phyloP scores from a whole-genome alignment of 345 rosid species.

The Eutrema yunnanense region DNA sequence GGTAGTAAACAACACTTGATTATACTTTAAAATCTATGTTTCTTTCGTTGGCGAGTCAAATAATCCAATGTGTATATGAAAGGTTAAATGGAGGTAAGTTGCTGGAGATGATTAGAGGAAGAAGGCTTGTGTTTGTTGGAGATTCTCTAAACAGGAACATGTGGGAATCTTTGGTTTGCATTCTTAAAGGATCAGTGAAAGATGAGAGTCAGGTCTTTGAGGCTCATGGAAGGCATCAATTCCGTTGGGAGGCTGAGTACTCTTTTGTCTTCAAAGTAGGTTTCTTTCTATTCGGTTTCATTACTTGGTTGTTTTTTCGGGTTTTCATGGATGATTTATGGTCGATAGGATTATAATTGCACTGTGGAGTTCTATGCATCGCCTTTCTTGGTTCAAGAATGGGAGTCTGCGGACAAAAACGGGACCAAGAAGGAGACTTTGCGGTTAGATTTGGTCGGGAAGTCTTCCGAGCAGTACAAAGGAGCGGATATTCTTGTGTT shows the following conservation, averaged over 20 bases:
- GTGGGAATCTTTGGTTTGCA: slow-evolving; percentile 98
- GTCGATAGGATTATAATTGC: slow-evolving; percentile 60
- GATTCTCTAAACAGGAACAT: slow-evolving; percentile 91
- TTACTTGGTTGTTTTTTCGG: neutral
- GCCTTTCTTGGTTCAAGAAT: slow-evolving; percentile 91
- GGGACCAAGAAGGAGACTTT: slow-evolving; percentile 74
- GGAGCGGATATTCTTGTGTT: slow-evolving; percentile 71
- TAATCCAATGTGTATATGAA: neutral
- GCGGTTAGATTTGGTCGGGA: slow-evolving; percentile 80
- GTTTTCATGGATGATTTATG: neutral
- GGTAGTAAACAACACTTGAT: slow-evolving; percentile 32
- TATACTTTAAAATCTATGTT: neutral
- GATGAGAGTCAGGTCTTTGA: slow-evolving; percentile 67
- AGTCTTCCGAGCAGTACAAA: slow-evolving; percentile 63
- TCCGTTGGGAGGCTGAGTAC: slow-evolving; percentile 79
- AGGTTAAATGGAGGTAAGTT: slow-evolving; percentile 64
- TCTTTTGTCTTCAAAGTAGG: slow-evolving; percentile 82
- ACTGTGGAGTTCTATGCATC: slow-evolving; percentile 84
- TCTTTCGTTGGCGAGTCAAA: neutral
- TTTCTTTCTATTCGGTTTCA: neutral
- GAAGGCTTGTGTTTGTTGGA: slow-evolving; percentile 82
- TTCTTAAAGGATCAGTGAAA: slow-evolving; percentile 59
- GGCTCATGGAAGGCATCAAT: slow-evolving; percentile 62
- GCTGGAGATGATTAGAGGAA: slow-evolving; percentile 76
- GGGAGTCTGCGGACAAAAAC: slow-evolving; percentile 57